Evolutionary conservation across 2,329 filamentous ascomycete species (phyloP).

Genomic region (Phialemonium atrogriseum): DNA sequence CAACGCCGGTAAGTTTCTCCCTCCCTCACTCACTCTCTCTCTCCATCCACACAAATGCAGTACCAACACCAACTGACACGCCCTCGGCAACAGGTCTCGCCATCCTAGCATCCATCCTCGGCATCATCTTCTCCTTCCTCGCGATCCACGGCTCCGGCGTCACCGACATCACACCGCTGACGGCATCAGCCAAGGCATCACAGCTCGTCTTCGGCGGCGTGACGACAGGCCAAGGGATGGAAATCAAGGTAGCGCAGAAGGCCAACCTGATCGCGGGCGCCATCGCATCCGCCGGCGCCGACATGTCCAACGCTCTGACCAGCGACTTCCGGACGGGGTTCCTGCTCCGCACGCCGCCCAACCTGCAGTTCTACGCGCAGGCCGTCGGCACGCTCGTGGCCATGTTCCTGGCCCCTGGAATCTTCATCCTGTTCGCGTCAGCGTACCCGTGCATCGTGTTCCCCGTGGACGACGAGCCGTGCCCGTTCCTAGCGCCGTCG

Average conservation of each 20-base stretch:
- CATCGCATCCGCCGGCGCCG: not conserved
- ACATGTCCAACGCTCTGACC: not conserved
- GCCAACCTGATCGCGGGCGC: not conserved
- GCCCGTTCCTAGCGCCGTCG: conserved; percentile 53
- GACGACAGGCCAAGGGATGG: conserved; percentile 36
- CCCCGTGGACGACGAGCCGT: conserved; percentile 20
- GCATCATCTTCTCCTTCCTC: conserved; percentile 54
- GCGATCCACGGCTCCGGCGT: conserved; percentile 52
- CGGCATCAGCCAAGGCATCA: conserved; percentile 58
- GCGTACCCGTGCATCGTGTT: not conserved
- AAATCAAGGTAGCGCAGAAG: not conserved
- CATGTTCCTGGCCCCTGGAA: not conserved
- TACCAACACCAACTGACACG: too few species aligned
- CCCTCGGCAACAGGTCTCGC: conserved; percentile 49
- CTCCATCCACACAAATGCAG: too few species aligned
- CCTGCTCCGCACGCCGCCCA: not conserved
- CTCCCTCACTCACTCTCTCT: not conserved
- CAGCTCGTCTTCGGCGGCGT: conserved; percentile 61
- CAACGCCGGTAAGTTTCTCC: not conserved
- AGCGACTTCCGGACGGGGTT: conserved; percentile 1
- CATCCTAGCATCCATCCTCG: conserved; percentile 45
- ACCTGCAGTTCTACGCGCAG: conserved; percentile 1
- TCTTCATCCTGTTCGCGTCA: not conserved
- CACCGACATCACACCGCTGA: conserved; percentile 56
- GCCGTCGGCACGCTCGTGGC: not conserved